These are phyloP conservation scores for Backusella mclennaniae DNA, from an alignment of 192 early-diverging fungal species.

Conservation along the genomic window DNA sequence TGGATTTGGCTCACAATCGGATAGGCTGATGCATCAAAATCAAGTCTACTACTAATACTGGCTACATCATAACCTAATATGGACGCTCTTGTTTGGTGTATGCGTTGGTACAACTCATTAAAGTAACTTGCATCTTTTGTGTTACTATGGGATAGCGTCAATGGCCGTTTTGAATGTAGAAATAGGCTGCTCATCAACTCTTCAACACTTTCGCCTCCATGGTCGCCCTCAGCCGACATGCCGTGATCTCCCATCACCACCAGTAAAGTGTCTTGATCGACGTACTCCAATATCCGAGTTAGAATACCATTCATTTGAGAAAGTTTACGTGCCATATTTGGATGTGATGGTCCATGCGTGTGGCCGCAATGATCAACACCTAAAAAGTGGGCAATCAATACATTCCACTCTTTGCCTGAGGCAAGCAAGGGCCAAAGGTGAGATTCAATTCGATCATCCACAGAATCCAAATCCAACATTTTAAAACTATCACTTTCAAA, in stretches of 20 bases:
- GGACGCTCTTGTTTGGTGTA: conserved; percentile 14
- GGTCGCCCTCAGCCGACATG: conserved; percentile 94
- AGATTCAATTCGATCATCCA: conserved; percentile 82
- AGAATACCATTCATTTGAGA: conserved; percentile 83
- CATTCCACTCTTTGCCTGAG: conserved; percentile 60
- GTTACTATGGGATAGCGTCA: conserved; percentile 19
- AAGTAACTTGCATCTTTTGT: conserved; percentile 3
- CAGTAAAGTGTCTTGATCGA: conserved; percentile 80
- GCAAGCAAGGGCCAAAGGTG: conserved; percentile 49
- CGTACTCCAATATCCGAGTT: conserved; percentile 53
- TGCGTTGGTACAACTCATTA: conserved; percentile 8
- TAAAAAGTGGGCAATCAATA: conserved; percentile 89
- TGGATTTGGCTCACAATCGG: conserved; percentile 87
- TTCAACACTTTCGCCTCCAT: conserved; percentile 91
- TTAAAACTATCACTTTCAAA: conserved; percentile 66
- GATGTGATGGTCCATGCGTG: conserved; percentile 82
- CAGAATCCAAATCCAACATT: conserved; percentile 91
- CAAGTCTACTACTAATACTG: conserved; percentile 13
- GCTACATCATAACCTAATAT: conserved; percentile 23
- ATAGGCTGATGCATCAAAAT: conserved; percentile 28
- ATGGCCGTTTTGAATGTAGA: conserved; percentile 67
- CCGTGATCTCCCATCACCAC: conserved; percentile 97
- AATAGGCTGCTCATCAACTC: conserved; percentile 88
- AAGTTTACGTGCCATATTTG: conserved; percentile 84
- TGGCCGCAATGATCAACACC: conserved; percentile 98